phyloP scores from a whole-genome alignment of 257 asterid species.

The Rhazya stricta region DNA sequence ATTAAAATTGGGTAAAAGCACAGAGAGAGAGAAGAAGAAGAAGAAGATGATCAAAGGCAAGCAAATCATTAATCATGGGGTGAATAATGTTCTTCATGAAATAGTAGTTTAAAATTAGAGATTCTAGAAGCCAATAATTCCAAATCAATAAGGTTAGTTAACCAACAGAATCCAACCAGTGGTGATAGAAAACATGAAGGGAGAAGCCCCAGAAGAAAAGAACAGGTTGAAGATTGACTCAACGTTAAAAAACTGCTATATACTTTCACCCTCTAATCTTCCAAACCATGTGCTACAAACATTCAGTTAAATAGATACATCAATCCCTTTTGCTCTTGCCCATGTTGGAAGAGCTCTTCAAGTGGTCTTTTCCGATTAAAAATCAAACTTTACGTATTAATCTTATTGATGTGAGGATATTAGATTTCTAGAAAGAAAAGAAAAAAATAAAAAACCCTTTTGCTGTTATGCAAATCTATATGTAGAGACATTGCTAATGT shows the following conservation, averaged over 20 bases:
- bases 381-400: no score
- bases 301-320: constrained; percentile 12
- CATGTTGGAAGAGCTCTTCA: no score
- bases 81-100: neutral
- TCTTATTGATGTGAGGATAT: no score
- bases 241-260: neutral
- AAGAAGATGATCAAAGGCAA: no score
- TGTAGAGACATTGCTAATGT: neutral
- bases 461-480: no score
- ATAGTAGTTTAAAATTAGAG: neutral
- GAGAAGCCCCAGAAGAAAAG: constrained; percentile 1
- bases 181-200: neutral
- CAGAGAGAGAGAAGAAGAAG: neutral
- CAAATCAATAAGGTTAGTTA: constrained; percentile 13
- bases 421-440: no score
- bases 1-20: neutral
- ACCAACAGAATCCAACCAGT: neutral
- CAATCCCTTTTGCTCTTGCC: constrained; percentile 5
- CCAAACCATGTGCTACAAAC: constrained; percentile 20
- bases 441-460: no score
- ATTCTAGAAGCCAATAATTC: constrained; percentile 13
- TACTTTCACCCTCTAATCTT: constrained; percentile 9
- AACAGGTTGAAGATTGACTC: constrained; percentile 6
- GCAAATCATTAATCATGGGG: neutral
- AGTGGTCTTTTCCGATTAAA: no score